These are phyloP conservation scores for Cytospora piceae DNA, from an alignment of 2,329 filamentous ascomycete genomes.

Conservation along the genomic window DNA sequence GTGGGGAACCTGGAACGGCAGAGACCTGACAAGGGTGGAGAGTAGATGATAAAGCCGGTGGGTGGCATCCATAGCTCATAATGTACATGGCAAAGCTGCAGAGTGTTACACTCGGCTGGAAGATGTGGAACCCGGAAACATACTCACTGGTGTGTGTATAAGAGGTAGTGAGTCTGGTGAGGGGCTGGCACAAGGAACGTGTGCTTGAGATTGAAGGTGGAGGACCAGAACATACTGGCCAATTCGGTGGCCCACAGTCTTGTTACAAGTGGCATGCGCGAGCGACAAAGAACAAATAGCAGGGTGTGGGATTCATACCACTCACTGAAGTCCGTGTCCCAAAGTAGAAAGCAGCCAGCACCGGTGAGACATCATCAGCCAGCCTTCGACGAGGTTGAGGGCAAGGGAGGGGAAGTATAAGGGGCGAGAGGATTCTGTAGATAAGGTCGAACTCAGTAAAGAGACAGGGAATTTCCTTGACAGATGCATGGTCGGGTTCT, in stretches of 20 bases:
- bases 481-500: constrained; percentile 1
- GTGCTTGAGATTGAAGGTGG: constrained; percentile 3
- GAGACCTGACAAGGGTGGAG: constrained; percentile 7
- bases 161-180: constrained; percentile 4
- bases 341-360: constrained; percentile 12
- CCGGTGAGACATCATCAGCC: neutral
- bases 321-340: constrained; percentile 21
- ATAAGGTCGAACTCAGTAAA: neutral
- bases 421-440: neutral
- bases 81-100: constrained; percentile 18
- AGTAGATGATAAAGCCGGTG: constrained; percentile 7
- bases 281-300: neutral
- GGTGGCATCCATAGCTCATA: neutral
- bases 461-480: constrained; percentile 10
- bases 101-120: neutral
- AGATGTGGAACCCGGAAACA: constrained; percentile 8
- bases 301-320: constrained; percentile 7
- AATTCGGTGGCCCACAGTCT: constrained; percentile 7
- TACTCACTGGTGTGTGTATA: neutral
- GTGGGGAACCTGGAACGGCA: constrained; percentile 35
- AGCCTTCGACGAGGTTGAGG: constrained; percentile 2
- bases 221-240: constrained; percentile 16
- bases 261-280: neutral
- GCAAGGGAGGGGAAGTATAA: neutral
- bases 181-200: neutral